Percentiles rank a stretch among this genome's conserved stretches.
Conservation (phyloP, 2,329 filamentous ascomycete genomes). For the Aspergillus sp. region DNA sequence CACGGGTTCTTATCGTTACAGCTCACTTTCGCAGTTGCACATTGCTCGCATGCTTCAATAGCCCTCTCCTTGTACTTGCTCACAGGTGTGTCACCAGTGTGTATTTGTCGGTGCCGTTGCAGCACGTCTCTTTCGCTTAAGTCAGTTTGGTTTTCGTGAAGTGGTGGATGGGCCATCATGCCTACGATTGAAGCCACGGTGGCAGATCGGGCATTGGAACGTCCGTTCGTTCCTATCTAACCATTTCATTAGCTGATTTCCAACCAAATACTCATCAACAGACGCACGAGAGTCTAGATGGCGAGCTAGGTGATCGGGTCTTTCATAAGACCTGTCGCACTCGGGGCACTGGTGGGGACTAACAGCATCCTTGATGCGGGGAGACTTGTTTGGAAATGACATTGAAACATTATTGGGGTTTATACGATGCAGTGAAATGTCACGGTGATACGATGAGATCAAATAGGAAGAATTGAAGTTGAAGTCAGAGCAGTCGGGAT, state of each 20-base stretch:
- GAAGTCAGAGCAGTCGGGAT: neutral
- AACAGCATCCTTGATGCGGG: neutral
- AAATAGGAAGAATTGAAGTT: neutral
- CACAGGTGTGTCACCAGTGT: neutral
- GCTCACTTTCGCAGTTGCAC: constrained; percentile 2
- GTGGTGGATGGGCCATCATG: neutral
- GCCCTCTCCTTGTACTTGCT: neutral
- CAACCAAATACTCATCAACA: neutral
- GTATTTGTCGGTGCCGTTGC: neutral
- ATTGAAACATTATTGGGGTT: neutral
- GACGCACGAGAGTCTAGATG: constrained; percentile 5
- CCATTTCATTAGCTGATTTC: neutral
- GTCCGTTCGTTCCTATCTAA: constrained; percentile 3
- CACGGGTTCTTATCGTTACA: constrained; percentile 3
- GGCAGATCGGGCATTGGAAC: constrained; percentile 3
- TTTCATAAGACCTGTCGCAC: constrained; percentile 2
- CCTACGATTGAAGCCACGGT: constrained; percentile 6
- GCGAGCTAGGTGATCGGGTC: constrained; percentile 5
- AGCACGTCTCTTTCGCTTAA: neutral
- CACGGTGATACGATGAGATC: neutral
- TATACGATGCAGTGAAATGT: neutral
- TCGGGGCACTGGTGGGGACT: constrained; percentile 6
- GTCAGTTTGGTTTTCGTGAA: neutral
- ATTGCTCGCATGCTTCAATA: constrained; percentile 3
- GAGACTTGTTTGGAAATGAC: constrained; percentile 1